A percentile compares a stretch with the other conserved stretches of the same genome.
Evolutionary conservation across 306 rosid species (phyloP).

Genomic region (Cicer chorassanicum): DNA sequence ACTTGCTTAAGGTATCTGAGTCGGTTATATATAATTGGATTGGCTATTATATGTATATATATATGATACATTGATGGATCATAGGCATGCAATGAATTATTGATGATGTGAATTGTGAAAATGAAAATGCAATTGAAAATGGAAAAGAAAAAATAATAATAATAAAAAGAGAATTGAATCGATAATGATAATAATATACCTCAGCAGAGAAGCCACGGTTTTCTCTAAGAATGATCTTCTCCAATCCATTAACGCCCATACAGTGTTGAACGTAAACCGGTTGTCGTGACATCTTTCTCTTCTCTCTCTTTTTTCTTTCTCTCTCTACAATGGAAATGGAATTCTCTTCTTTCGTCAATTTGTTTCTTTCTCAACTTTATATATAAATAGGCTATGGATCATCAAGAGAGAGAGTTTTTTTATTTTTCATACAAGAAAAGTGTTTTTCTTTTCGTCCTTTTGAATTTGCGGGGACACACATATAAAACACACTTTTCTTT

Average conservation of each 20-base stretch:
- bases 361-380: background rate
- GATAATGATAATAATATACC: conserved; percentile 42
- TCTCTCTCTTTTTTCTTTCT: background rate
- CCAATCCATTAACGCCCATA: conserved; percentile 59
- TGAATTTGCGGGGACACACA: background rate
- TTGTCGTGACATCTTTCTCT: conserved; percentile 45
- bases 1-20: too few relatives aligned
- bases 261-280: conserved; percentile 50
- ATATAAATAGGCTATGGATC: background rate
- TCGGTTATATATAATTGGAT: too few relatives aligned
- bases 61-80: background rate
- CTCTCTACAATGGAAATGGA: conserved; percentile 11
- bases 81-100: background rate
- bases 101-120: background rate
- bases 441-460: background rate
- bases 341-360: background rate
- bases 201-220: conserved; percentile 65
- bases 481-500: too few relatives aligned
- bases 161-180: too few relatives aligned
- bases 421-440: too few relatives aligned
- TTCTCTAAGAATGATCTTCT: conserved; percentile 64
- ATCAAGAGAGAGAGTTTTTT: background rate
- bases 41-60: background rate
- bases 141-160: too few relatives aligned
- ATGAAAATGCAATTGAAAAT: background rate